Evolutionary conservation across 2,329 filamentous ascomycete genomes (phyloP).

Genomic region (Phoma sp.): DNA sequence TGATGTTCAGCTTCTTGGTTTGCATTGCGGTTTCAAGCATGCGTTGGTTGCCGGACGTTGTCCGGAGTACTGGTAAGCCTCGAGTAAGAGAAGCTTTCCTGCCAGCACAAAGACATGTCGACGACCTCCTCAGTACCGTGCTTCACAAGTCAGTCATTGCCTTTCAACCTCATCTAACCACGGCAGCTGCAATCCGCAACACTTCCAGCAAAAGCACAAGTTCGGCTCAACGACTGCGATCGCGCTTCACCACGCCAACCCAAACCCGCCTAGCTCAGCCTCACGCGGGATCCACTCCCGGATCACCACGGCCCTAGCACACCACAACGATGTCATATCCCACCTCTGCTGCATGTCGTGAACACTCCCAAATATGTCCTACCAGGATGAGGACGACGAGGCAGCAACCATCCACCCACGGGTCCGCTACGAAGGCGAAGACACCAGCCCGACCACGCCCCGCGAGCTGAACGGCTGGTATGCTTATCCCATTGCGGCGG

Average conservation of each 20-base stretch:
- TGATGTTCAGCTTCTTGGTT: neutral
- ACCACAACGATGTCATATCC: conserved; percentile 4
- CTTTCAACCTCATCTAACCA: neutral
- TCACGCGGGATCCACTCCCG: conserved; percentile 10
- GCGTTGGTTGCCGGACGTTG: neutral
- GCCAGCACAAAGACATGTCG: neutral
- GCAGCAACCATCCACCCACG: neutral
- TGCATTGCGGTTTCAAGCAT: neutral
- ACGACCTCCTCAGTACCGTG: neutral
- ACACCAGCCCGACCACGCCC: conserved; percentile 74
- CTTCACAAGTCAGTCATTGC: neutral
- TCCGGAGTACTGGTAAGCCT: neutral
- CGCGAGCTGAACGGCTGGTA: conserved; percentile 90
- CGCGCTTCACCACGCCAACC: conserved; percentile 11
- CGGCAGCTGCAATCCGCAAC: neutral
- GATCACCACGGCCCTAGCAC: conserved; percentile 8
- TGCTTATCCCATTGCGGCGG: conserved; percentile 86
- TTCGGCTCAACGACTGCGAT: neutral
- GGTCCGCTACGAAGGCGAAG: conserved; percentile 38
- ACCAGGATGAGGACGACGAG: conserved; percentile 14
- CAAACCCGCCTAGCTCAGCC: conserved; percentile 14
- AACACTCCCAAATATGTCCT: conserved; percentile 20
- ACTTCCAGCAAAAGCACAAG: neutral
- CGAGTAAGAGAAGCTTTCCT: neutral
- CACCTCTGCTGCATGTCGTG: neutral